Evolutionary conservation across 75 land plant genomes (phyloP).

Genomic region (Selaginella tamariscina): DNA sequence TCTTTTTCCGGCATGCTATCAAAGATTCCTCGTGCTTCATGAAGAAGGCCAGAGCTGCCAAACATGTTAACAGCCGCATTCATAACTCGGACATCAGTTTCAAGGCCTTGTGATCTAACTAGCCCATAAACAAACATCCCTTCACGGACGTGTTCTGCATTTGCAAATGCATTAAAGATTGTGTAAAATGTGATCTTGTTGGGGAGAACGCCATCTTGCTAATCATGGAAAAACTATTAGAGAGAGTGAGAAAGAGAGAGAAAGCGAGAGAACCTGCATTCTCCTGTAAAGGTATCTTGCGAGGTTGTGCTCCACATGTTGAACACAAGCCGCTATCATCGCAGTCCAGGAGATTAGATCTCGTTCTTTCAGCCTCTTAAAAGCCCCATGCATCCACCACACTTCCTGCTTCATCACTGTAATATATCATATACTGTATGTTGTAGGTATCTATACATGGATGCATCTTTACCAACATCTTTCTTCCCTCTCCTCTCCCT

Average conservation of each 20-base stretch:
- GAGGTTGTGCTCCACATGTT: background rate
- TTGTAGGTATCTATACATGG: too few relatives aligned
- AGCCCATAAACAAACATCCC: background rate
- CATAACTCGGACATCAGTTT: background rate
- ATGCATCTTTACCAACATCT: too few relatives aligned
- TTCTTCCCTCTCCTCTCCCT: too few relatives aligned
- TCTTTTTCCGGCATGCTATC: background rate
- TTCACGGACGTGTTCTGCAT: background rate
- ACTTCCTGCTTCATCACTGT: too few relatives aligned
- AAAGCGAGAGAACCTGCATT: too few relatives aligned
- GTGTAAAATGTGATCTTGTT: background rate
- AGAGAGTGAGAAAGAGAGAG: too few relatives aligned
- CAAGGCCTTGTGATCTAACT: background rate
- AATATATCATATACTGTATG: too few relatives aligned
- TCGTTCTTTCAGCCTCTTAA: background rate
- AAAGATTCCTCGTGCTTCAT: background rate
- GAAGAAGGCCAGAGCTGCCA: background rate
- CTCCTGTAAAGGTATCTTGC: background rate
- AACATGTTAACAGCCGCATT: background rate
- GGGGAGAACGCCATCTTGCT: background rate
- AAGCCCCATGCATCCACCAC: constrained; percentile 4
- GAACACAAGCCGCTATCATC: constrained; percentile 1
- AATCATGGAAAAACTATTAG: too few relatives aligned
- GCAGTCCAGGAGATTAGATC: background rate
- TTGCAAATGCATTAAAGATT: background rate